Evolutionary conservation across 805 yeast genomes (phyloP), one percentile per base, ranked within the genome.

Genomic region (Nakazawaea wyomingensis): DNA sequence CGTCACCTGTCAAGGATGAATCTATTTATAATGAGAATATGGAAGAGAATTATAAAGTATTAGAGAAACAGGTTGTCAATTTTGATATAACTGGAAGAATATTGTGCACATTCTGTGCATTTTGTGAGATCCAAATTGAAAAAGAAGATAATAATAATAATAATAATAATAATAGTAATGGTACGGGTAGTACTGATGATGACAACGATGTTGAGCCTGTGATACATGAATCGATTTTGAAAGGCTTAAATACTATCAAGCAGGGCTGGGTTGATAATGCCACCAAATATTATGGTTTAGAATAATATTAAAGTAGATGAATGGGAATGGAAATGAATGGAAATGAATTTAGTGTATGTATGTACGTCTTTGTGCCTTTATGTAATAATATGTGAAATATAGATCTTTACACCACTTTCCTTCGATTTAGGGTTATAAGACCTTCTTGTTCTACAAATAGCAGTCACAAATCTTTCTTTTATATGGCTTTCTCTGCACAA

Each of bases 271-370:
- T 29, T 2, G 14, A 28, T 3, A 50, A 55, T 30, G 21, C 60
- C 3, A 53, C 58, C 22, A 63, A 61, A 44, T 44, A 59, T 19
- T 64, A 63, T 48, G 63, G 65, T 4, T 61, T 62, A 46, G 69
- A 65, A 49, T 65, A 41, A 48, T 37, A n/a, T n/a, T n/a, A n/a
- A n/a, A n/a, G n/a, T n/a, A n/a, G n/a, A n/a, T n/a, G n/a, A n/a
- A n/a, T n/a, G n/a, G n/a, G n/a, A n/a, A n/a, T n/a, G n/a, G n/a
- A n/a, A n/a, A n/a, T n/a, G n/a, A n/a, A n/a, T n/a, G n/a, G n/a
- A n/a, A n/a, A n/a, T n/a, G n/a, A n/a, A n/a, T n/a, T n/a, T n/a
- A n/a, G n/a, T n/a, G n/a, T n/a, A n/a, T n/a, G n/a, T n/a, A n/a
- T n/a, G n/a, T n/a, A n/a, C n/a, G n/a, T n/a, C n/a, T n/a, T n/a